Evolutionary conservation across 108 stramenopile genomes (phyloP), one percentile per base, ranked within the genome.

Genomic region (Cyclotella cryptica): DNA sequence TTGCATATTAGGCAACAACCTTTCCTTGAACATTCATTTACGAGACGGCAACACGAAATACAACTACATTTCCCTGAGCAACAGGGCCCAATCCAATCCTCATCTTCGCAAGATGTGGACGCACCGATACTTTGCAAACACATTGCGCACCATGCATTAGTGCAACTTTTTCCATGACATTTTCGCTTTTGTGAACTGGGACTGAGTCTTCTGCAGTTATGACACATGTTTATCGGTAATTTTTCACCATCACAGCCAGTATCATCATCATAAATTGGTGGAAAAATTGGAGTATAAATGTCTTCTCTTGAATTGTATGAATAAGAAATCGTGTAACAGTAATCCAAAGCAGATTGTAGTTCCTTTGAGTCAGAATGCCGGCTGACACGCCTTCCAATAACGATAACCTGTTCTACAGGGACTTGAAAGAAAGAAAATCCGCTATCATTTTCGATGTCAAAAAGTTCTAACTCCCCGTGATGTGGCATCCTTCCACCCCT

Each of bases 391-490:
- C 60, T 65, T 49, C 85, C 75, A 24, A 86, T 57, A 42, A 90
- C 81, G 39, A 90, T 66, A 55, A 90, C 55, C 7, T 88, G 79
- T 75, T 90, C 89, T 18, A 90, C 72, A 0, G 89, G 87, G 18
- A 77, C 84, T 79, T 85, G 77, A 17, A 85, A 74, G 43, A 61
- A 71, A 41, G 55, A 26, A 49, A 5, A 9, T 9, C 9, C 35
- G 5, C 43, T 13, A 55, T 61, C 60, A 10, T 67, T 42, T 15
- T 59, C 46, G 14, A 27, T 19, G 28, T 86, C 88, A 46, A 84
- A 90, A 40, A 87, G 49, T 77, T 88, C 87, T 22, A 74, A 22
- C 13, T 45, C 59, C 1, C 66, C 75, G 13, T 90, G 87, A 24
- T 78, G 68, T 15, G 54, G 27, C 60, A 72, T 22, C 59, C 87